Evolutionary conservation across 495 filamentous ascomycete genomes (phyloP).

Genomic region (Lophiostoma macrostomum): DNA sequence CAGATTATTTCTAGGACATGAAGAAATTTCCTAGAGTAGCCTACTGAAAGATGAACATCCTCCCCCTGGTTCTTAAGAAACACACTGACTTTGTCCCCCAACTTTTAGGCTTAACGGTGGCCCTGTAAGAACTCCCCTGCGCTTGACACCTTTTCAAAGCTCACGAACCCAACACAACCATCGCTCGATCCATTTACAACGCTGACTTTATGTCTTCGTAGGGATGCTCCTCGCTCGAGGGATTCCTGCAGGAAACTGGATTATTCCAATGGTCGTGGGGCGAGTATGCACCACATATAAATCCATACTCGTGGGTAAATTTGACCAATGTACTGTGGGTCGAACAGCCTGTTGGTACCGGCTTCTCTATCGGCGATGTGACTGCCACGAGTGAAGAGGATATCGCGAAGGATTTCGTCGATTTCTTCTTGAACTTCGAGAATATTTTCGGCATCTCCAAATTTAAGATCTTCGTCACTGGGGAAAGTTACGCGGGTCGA

Average conservation of each 20-base stretch:
- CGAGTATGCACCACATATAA: conserved; percentile 55
- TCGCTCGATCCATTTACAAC: too few relatives aligned
- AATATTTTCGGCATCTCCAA: conserved; percentile 36
- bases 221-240: conserved; percentile 63
- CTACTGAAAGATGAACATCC: too few relatives aligned
- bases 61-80: too few relatives aligned
- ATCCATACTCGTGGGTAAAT: conserved; percentile 66
- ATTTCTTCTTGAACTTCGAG: conserved; percentile 36
- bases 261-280: conserved; percentile 62
- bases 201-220: too few relatives aligned
- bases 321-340: conserved; percentile 59
- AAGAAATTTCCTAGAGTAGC: too few relatives aligned
- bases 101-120: conserved; percentile 34
- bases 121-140: too few relatives aligned
- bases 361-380: conserved; percentile 28
- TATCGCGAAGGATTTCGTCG: conserved; percentile 34
- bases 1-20: too few relatives aligned
- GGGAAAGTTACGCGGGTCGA: conserved; percentile 33
- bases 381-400: conserved; percentile 32
- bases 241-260: conserved; percentile 66
- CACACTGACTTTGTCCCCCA: too few relatives aligned
- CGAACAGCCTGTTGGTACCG: conserved; percentile 29
- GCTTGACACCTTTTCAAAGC: too few relatives aligned
- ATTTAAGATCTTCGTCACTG: conserved; percentile 36
- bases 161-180: too few relatives aligned